Percentiles rank a stretch among this genome's conserved stretches.
These are phyloP conservation scores for Cotoneaster glaucophyllus DNA, from an alignment of 306 rosid genomes.

Conservation along the genomic window DNA sequence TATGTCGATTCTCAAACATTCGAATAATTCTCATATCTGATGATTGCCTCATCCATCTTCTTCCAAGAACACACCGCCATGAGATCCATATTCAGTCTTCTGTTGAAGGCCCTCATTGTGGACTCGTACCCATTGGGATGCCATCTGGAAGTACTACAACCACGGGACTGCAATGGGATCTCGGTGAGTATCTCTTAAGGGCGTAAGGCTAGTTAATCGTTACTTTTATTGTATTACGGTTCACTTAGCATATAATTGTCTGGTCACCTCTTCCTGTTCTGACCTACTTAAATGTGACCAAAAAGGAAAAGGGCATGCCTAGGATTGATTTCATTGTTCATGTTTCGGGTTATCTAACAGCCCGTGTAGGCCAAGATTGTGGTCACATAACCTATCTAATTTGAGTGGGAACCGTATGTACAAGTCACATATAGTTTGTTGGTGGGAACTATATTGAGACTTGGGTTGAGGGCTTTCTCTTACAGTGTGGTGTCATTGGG, in stretches of 20 bases:
- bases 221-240: background rate
- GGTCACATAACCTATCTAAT: no score
- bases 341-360: background rate
- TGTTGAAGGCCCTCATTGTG: slow-evolving; percentile 91
- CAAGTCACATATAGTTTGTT: background rate
- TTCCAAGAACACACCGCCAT: slow-evolving; percentile 59
- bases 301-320: background rate
- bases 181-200: slow-evolving; percentile 47
- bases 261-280: background rate
- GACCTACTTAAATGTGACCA: background rate
- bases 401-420: background rate
- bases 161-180: slow-evolving; percentile 88
- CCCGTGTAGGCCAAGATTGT: background rate
- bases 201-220: background rate
- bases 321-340: background rate
- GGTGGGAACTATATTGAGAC: background rate
- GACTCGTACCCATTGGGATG: slow-evolving; percentile 79
- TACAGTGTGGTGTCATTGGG: background rate
- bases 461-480: background rate
- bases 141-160: slow-evolving; percentile 84
- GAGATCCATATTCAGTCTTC: slow-evolving; percentile 67
- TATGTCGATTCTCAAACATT: slow-evolving; percentile 57
- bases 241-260: background rate
- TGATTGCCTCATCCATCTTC: slow-evolving; percentile 79
- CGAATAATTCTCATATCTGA: slow-evolving; percentile 77